phyloP scores from a whole-genome alignment of 345 rosid species.

The Rhodamnia argentea region DNA sequence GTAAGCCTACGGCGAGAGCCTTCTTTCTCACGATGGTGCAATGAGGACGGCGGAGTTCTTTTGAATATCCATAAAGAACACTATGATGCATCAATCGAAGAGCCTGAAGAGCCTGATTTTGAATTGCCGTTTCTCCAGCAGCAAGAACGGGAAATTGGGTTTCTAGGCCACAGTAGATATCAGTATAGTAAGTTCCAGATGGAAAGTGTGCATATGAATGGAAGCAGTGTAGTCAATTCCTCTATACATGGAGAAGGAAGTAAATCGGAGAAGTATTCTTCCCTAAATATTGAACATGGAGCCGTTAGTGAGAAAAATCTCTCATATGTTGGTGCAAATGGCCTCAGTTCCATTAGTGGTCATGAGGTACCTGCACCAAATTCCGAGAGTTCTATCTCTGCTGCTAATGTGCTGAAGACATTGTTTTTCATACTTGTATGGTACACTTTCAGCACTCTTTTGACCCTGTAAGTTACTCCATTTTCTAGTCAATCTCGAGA shows the following conservation, averaged over 20 bases:
- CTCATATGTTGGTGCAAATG: conserved; percentile 25
- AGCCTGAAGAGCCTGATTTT: conserved; percentile 19
- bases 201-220: conserved; percentile 36
- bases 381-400: conserved; percentile 31
- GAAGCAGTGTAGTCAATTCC: conserved; percentile 15
- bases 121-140: conserved; percentile 17
- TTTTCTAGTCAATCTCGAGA: neutral
- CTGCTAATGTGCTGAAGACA: conserved; percentile 80
- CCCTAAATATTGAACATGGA: conserved; percentile 56
- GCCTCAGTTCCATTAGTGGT: conserved; percentile 10
- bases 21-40: conserved; percentile 33
- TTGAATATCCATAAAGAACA: conserved; percentile 2
- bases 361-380: conserved; percentile 17
- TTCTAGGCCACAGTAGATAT: conserved; percentile 8
- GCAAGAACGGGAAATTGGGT: conserved; percentile 14
- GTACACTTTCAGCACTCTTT: conserved; percentile 98
- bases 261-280: conserved; percentile 25
- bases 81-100: conserved; percentile 7
- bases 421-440: conserved; percentile 91
- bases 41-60: conserved; percentile 13
- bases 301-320: conserved; percentile 16
- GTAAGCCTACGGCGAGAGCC: conserved; percentile 21
- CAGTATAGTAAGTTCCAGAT: conserved; percentile 16
- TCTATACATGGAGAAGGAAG: conserved; percentile 18
- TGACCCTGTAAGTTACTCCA: conserved; percentile 79